Conservation (phyloP, 139 green algal species). For the Closterium sp. region DNA sequence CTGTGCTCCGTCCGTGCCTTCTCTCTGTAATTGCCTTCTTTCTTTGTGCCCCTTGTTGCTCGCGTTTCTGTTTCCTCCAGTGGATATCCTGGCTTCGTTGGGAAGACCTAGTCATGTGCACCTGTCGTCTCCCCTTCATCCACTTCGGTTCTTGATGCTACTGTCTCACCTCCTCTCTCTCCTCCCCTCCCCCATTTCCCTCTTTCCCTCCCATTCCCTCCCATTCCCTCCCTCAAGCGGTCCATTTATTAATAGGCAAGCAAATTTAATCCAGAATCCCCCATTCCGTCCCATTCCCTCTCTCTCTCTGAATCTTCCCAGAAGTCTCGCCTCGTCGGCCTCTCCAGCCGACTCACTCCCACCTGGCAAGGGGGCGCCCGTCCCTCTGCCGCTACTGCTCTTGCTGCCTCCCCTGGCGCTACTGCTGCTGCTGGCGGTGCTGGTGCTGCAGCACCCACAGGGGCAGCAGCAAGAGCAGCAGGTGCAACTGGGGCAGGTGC, state of each 20-base stretch:
- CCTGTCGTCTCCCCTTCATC: no score
- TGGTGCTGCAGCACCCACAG: not conserved
- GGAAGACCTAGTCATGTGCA: no score
- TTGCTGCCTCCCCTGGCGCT: not conserved
- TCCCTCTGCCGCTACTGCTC: not conserved
- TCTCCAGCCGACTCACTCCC: not conserved
- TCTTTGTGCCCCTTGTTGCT: not conserved
- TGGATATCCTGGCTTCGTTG: no score
- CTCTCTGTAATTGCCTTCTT: not conserved
- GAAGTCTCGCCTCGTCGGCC: conserved; percentile 3
- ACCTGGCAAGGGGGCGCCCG: conserved; percentile 1
- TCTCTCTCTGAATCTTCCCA: not conserved
- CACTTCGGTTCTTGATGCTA: no score
- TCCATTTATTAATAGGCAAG: no score
- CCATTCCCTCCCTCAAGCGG: no score
- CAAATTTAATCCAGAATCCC: no score
- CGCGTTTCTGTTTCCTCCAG: no score
- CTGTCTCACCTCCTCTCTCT: no score
- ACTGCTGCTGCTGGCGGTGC: not conserved
- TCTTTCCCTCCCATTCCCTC: not conserved
- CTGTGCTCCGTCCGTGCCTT: not conserved
- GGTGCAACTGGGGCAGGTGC: not conserved
- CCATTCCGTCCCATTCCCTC: not conserved
- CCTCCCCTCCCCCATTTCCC: not conserved
- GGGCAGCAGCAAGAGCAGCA: no score